Evolutionary conservation across 179 eudicot genomes (phyloP), one percentile per base, ranked within the genome.

Genomic region (Patellifolia procumbens): DNA sequence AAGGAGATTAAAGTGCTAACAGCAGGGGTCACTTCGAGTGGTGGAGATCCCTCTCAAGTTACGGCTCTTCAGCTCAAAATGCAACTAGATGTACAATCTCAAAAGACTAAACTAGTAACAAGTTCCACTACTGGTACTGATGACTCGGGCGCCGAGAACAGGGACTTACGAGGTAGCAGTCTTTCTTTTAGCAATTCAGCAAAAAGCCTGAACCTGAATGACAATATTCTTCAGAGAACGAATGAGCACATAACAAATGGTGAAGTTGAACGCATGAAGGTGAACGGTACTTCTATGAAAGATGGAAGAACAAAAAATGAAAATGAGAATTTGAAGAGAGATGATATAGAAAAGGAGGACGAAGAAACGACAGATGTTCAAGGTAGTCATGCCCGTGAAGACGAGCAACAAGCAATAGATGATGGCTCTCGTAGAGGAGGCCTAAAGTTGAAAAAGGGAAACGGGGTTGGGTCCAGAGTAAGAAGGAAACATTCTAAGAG

Each of bases 401-500:
- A 69, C 19, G 74, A 55, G 15, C 8, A 31, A 34, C 42, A 46
- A n/a, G n/a, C n/a, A n/a, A n/a, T n/a, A n/a, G n/a, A n/a, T 24
- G 1, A 42, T 11, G 55, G 65, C 55, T n/a, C 45, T 72, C 46
- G 8, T n/a, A 53, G 59, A 64, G 76, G 72, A 12, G 64, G 75
- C 13, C 35, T 29, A 11, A 68, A 29, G 68, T 35, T 68, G 34
- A 74, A 58, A 20, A 60, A 68, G 34, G 76, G 48, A 2, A 48
- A 17, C 45, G 61, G 68, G 6, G 24, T 48, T 22, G 78, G 76
- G 13, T 35, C 35, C 31, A 67, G 60, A 62, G 53, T 49, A 19
- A 80, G 76, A 31, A 81, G 76, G 42, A 56, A 42, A 24, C 83
- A 76, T 55, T 80, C 73, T 2, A 72, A 61, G 66, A 61, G 80